Evolutionary conservation across 2,329 filamentous ascomycete species (phyloP), one percentile per base, ranked within the genome.

Genomic region (Ophiostoma perfectum): DNA sequence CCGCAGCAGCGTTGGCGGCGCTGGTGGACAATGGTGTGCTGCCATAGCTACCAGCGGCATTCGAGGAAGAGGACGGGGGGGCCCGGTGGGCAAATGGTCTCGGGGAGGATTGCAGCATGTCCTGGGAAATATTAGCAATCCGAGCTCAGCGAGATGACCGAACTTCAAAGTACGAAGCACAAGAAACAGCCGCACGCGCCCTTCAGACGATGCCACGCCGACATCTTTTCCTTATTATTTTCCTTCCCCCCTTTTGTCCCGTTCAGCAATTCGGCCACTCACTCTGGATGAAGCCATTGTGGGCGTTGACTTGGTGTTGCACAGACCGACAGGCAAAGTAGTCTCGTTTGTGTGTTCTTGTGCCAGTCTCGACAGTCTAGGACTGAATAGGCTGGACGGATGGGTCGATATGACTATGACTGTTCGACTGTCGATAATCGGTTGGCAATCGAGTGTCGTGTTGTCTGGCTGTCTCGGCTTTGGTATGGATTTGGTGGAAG

Each of bases 21-120:
- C 82, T 82, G 75, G 83, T 27, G 36, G 63, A 63, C 39, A 68
- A 44, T 27, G 67, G 45, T 72, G 60, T 44, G 14, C 41, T 36
- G 42, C 63, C 63, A 47, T 64, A 38, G 63, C 88, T 87, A 73
- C 84, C 75, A 60, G 83, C 82, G 74, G 11, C 60, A 39, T 82
- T 82, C 75, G 87, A 82, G 74, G 87, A 80, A 66, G 82, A 82
- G 75, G 86, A 83, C 74, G 87, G 80, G 66, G 86, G 84, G 69
- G 84, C 82, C 72, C 86, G 85, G 76, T 86, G 86, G 77, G 83
- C 83, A 77, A 90, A 83, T 79, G 89, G 88, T 78, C 89, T 86
- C 75, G 87, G 86, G 73, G 87, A 82, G 76, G 87, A 82, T 77
- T 84, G 84, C 77, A 87, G 39, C 16, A 42, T 86, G 81, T 88